Conservation (phyloP, 305 asterid genomes). For the Fraxinus sp. region DNA sequence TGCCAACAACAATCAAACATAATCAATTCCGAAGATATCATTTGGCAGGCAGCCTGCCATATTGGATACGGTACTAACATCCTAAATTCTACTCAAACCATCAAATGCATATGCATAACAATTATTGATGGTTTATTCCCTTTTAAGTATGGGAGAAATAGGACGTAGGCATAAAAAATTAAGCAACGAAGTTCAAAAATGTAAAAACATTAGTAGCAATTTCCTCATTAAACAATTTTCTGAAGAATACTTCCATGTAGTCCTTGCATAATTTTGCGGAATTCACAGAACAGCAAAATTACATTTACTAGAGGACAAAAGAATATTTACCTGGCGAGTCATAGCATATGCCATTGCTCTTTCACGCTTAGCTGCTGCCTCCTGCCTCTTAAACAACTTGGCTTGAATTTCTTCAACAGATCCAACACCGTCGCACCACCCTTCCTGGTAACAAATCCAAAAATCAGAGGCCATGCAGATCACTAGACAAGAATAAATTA, state of each 20-base stretch:
- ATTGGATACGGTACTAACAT: neutral
- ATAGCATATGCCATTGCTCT: constrained; percentile 98
- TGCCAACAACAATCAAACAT: neutral
- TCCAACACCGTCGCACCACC: constrained; percentile 95
- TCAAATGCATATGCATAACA: neutral
- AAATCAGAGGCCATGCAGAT: constrained; percentile 19
- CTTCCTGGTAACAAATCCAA: constrained; percentile 58
- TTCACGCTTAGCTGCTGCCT: constrained; percentile 99
- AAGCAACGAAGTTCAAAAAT: neutral
- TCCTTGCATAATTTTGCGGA: neutral
- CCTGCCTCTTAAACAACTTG: constrained; percentile 86
- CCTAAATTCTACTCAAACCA: neutral
- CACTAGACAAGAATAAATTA: neutral
- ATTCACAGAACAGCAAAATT: constrained; percentile 2
- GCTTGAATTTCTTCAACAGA: constrained; percentile 93
- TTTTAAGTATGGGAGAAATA: neutral
- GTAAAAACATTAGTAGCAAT: neutral
- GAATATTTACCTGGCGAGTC: constrained; percentile 74
- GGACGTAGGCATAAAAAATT: neutral
- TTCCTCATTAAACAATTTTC: neutral
- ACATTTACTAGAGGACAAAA: constrained; percentile 16
- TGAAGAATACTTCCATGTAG: neutral
- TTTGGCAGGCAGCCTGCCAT: neutral
- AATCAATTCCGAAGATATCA: neutral
- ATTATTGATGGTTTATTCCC: neutral